Evolutionary conservation across 768 basidiomycete species (phyloP).

Genomic region (Chiua virens): DNA sequence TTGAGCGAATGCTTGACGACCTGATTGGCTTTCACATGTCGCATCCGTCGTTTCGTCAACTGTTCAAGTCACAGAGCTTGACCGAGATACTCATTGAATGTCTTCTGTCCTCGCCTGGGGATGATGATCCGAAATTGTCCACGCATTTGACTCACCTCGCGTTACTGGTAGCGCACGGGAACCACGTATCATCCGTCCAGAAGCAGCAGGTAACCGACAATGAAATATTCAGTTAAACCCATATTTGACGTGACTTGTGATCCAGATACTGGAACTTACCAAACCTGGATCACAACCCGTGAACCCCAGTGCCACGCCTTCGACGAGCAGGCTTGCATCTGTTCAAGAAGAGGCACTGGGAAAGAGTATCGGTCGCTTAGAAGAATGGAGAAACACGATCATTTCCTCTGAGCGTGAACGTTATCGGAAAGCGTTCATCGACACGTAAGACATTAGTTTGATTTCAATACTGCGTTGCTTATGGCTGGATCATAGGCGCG

Average conservation of each 20-base stretch:
- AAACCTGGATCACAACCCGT: constrained; percentile 31
- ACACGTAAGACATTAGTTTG: constrained; percentile 47
- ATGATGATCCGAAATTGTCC: constrained; percentile 35
- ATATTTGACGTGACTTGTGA: not conserved
- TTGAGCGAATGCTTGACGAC: constrained; percentile 53
- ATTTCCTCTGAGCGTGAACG: constrained; percentile 69
- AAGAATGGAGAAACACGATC: constrained; percentile 74
- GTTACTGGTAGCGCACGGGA: constrained; percentile 64
- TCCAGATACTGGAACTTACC: constrained; percentile 58
- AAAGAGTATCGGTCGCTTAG: constrained; percentile 61
- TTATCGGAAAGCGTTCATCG: constrained; percentile 67
- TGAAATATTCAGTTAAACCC: not conserved
- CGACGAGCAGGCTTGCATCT: constrained; percentile 15
- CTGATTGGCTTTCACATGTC: constrained; percentile 68
- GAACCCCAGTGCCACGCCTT: not conserved
- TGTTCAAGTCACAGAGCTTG: constrained; percentile 71
- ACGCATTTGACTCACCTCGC: constrained; percentile 75
- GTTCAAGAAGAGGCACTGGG: constrained; percentile 44
- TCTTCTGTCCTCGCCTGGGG: constrained; percentile 46
- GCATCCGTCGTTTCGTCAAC: constrained; percentile 62
- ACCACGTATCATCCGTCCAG: constrained; percentile 58
- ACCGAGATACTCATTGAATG: constrained; percentile 67
- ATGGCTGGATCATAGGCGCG: constrained; percentile 50
- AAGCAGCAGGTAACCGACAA: constrained; percentile 64
- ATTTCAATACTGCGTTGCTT: not conserved